Evolutionary conservation across 2,329 filamentous ascomycete genomes (phyloP), one percentile per base, ranked within the genome.

Genomic region (Paecilomyces sp.): DNA sequence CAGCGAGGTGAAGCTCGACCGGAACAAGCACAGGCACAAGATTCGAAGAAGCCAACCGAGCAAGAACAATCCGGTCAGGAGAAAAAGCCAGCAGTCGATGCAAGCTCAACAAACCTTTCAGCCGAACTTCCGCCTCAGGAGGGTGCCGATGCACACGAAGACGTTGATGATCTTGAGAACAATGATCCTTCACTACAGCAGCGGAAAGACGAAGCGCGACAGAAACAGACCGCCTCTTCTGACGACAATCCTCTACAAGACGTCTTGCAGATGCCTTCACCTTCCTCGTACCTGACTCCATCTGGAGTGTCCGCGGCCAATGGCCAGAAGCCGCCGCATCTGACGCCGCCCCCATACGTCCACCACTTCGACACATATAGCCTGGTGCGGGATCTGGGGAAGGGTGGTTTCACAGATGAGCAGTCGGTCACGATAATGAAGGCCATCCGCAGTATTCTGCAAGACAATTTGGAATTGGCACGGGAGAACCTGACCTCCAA

Each of bases 331-430:
- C 83, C 85, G 24, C 88, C 88, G 3, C 87, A 92, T 71, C 62
- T 76, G 62, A 67, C 83, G 89, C 70, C 90, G 0, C 85, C 90
- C 7, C 89, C 88, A 1, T 95, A 96, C 71, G 87, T 96, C 34
- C 94, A 99, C 77, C 92, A 97, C 77, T 99, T 99, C 75, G 93
- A 99, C 76, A 96, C 88, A 25, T 99, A 94, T 75, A 88, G 86
- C 13, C 83, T 97, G 4, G 94, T 97, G 15, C 88, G 89, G 69
- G 86, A 91, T 67, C 85, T 99, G 15, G 83, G 87, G 18, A 78
- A 77, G 0, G 86, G 87, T 12, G 89, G 88, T 0, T 97, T 92
- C 75, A 85, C 84, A 1, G 80, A 84, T 53, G 82, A 82, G 0
- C 93, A 97, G 74, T 87, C 91, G 28, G 86, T 92, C 56, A 91